A percentile compares a stretch with the other conserved stretches of the same genome.
Conservation (phyloP, 2,329 filamentous ascomycete genomes). For the Aspergillus sclerotialis region DNA sequence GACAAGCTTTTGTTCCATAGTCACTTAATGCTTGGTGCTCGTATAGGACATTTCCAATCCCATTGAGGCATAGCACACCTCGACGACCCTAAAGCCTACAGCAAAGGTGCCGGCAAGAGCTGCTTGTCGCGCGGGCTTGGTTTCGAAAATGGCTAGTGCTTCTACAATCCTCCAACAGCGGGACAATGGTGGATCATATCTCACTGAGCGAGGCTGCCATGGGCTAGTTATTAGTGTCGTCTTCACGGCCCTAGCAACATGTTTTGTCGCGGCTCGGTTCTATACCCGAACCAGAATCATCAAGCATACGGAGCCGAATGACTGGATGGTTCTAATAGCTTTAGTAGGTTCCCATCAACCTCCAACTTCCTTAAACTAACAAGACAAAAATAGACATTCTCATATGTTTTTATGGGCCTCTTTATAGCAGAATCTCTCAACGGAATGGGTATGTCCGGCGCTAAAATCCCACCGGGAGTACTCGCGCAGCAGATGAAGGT, state of each 20-base stretch:
- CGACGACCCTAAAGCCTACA: no score
- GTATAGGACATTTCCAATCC: no score
- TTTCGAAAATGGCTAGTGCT: no score
- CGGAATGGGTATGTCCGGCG: slow-evolving; percentile 29
- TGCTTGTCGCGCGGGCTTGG: no score
- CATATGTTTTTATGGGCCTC: slow-evolving; percentile 28
- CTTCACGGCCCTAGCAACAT: slow-evolving; percentile 24
- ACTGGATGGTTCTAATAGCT: slow-evolving; percentile 30
- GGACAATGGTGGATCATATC: slow-evolving; percentile 9
- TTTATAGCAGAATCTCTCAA: slow-evolving; percentile 26
- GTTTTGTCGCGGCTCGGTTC: slow-evolving; percentile 23
- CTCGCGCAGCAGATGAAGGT: slow-evolving; percentile 28
- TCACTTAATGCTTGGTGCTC: no score
- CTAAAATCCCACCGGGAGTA: slow-evolving; percentile 22
- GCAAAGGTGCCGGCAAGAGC: no score
- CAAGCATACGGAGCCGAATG: slow-evolving; percentile 27
- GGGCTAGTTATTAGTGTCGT: slow-evolving; percentile 22
- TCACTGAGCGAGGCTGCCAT: slow-evolving; percentile 20
- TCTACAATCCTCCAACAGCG: no score
- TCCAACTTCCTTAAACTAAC: slow-evolving; percentile 1
- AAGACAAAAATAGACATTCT: slow-evolving; percentile 16
- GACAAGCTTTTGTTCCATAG: no score
- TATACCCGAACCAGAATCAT: slow-evolving; percentile 26
- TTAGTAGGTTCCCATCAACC: slow-evolving; percentile 16
- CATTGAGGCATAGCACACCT: no score